Evolutionary conservation across 1,284 basidiomycete genomes (phyloP), one percentile per base, ranked within the genome.

Genomic region (Cystobasidium slooffiae): DNA sequence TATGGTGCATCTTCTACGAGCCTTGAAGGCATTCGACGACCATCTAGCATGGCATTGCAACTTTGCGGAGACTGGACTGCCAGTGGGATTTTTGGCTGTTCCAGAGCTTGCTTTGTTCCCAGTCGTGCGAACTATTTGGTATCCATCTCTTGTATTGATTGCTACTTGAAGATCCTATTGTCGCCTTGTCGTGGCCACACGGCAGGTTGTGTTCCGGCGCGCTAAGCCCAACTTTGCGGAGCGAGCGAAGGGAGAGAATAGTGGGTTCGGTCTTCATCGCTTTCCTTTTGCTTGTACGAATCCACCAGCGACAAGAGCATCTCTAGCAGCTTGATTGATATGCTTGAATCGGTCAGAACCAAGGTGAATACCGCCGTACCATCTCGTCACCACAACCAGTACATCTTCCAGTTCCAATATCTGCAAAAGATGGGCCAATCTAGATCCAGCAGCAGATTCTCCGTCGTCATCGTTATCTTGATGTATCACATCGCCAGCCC

Each of bases 401-500:
- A 75, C 74, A 55, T 77, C 64, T 1, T 72, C 70, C 18, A 68
- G 22, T 7, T 68, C 68, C 56, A 74, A 49, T 10, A 82, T 73
- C 43, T 78, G 75, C 9, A 83, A 72, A 22, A 83, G 70, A 75
- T 83, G 82, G 0, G 82, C 82, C 8, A 83, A 67, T 9, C 82
- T 73, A 0, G 80, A 80, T 0, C 82, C 82, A 0, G 82, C 82
- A 0, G 82, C 81, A 0, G 80, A 78, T 67, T 83, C 82, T 49
- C 82, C 82, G 47, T 65, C 43, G 31, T 75, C 77, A 39, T 75
- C 72, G 68, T 46, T 75, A 70, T 78, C 79, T 44, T 80, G 78
- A 75, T 82, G 81, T 2, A 80, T 43, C 2, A 81, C 74, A 8
- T 78, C 79, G 22, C 78, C 77, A 0, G 67, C 16, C 8, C 75